Conservation (phyloP, 371 early-diverging fungal genomes). For the Mucor plumbeus region DNA sequence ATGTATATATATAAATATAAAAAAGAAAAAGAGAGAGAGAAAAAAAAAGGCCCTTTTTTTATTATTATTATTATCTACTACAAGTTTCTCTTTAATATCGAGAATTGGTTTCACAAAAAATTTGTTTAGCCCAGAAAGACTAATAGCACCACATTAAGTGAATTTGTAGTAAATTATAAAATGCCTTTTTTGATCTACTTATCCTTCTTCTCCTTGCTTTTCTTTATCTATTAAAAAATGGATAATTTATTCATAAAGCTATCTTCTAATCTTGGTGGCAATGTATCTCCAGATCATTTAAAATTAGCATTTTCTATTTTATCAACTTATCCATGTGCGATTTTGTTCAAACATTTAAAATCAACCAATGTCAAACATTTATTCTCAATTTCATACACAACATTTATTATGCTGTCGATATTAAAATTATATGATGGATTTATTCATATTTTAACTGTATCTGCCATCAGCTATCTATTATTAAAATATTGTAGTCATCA, state of each 20-base stretch:
- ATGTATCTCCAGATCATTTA: constrained; percentile 56
- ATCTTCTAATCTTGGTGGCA: constrained; percentile 27
- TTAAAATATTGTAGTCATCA: constrained; percentile 39
- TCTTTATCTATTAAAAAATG: constrained; percentile 16
- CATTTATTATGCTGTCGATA: constrained; percentile 63
- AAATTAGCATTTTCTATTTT: constrained; percentile 60
- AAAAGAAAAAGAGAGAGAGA: not conserved
- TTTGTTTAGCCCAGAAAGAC: not conserved
- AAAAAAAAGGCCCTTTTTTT: constrained; percentile 1
- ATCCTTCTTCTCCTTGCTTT: not conserved
- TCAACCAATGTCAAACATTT: constrained; percentile 65
- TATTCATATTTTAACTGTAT: constrained; percentile 63
- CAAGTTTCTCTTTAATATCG: not conserved
- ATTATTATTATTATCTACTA: too few relatives aligned
- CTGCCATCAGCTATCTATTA: constrained; percentile 64
- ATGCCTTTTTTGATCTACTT: not conserved
- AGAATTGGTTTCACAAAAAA: not conserved
- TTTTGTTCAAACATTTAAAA: constrained; percentile 55
- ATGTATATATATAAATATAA: too few relatives aligned
- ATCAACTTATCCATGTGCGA: constrained; percentile 59
- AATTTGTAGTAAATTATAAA: not conserved
- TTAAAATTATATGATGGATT: constrained; percentile 66
- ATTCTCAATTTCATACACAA: constrained; percentile 70
- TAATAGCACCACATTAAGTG: not conserved
- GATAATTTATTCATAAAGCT: constrained; percentile 29